A percentile compares a stretch with the other conserved stretches of the same genome.
Evolutionary conservation across 345 rosid genomes (phyloP).

Genomic region (Brassica rapa): DNA sequence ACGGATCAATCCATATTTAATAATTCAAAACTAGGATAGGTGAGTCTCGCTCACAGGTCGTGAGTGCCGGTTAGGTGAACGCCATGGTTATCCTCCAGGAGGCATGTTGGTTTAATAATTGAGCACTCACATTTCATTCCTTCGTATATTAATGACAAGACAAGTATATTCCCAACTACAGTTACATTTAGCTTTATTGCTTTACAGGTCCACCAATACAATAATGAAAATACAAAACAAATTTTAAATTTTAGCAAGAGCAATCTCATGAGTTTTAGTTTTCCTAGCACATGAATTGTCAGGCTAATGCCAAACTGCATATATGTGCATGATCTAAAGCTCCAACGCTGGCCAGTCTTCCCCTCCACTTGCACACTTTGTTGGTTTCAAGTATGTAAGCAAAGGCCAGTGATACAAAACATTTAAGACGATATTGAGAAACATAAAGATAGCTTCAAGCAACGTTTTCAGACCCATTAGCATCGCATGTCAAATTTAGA

Average conservation of each 20-base stretch:
- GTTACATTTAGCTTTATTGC: slow-evolving; percentile 34
- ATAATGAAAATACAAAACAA: neutral
- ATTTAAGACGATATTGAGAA: slow-evolving; percentile 6
- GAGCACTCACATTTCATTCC: neutral
- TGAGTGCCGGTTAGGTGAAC: no score
- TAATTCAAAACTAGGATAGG: no score
- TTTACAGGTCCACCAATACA: slow-evolving; percentile 21
- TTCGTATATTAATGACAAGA: slow-evolving; percentile 11
- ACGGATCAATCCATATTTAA: no score
- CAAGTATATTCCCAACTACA: slow-evolving; percentile 18
- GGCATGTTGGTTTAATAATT: neutral
- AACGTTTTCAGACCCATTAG: slow-evolving; percentile 43
- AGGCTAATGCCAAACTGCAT: slow-evolving; percentile 17
- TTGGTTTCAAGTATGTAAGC: neutral
- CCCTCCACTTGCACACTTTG: neutral
- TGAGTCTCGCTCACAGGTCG: no score
- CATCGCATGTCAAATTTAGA: slow-evolving; percentile 55
- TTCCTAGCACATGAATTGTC: slow-evolving; percentile 1
- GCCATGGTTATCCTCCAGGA: neutral
- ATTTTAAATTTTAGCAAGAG: neutral
- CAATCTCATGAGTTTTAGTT: slow-evolving; percentile 3
- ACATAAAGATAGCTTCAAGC: slow-evolving; percentile 19
- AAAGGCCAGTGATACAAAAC: neutral
- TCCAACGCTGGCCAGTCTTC: neutral
- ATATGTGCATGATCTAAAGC: neutral